Base-by-base conservation (phyloP, 169 alveolate genomes). In the Neospora caninum region DNA sequence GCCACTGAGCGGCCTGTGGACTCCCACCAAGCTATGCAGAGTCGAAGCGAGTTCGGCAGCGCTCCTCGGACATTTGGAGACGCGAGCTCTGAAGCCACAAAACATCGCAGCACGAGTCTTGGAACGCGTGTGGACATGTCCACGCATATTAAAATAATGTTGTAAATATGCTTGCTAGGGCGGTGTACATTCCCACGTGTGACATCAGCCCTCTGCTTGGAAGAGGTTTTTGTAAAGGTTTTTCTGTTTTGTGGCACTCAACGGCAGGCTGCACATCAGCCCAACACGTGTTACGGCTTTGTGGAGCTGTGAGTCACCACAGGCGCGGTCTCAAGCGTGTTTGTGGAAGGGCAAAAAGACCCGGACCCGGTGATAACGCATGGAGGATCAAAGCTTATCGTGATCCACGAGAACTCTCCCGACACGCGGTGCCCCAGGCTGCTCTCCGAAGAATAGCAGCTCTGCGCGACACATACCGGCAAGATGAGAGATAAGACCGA, bases 401-500 rank as follows among this genome's bases (percentile, higher is more conserved):
- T 27, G 80, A 16, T 69, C 9, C 41, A 69, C 38, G 38, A 69
- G 7, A 69, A n/a, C 41, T 69, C 80, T 31, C 16, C n/a, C 25
- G 80, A 69, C 41, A 69, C 80, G 41, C 4, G n/a, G 25, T n/a
- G 80, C n/a, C 0, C 80, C 41, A 27, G 80, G 80, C 38, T n/a
- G 36, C 41, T 31, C 80, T 27, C 18, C 41, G 80, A 27, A 69
- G 41, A 22, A 69, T 27, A 31, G 31, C 36, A 69, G 80, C 41
- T n/a, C 18, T 31, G 38, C 31, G 42, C 80, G 38, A 0, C 41
- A 73, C 84, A 2, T 41, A 82, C 88, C 88, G 6, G 88, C 88
- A 20, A 82, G 88, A 20, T 82, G 88, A 82, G 64, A 82, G 64
- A 43, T 29, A 43, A 91, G 83, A 31, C 94, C 94, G 42, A 91